phyloP scores from a whole-genome alignment of 176 grass and related monocot genomes.

The Cenchrus purpureus region DNA sequence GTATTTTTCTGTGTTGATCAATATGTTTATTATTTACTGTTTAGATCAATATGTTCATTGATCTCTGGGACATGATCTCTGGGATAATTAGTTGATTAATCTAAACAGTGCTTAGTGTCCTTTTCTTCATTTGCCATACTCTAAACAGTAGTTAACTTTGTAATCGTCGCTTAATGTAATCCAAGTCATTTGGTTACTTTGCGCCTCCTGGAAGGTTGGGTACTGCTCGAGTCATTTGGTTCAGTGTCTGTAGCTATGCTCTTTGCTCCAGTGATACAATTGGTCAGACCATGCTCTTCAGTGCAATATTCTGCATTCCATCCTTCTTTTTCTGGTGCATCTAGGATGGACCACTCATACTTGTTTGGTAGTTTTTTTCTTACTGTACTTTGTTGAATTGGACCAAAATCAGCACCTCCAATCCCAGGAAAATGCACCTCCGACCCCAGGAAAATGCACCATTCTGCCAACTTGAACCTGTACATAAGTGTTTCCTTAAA shows the following conservation, averaged over 20 bases:
- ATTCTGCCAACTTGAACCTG: constrained; percentile 78
- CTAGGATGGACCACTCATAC: constrained; percentile 94
- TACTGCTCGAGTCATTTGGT: constrained; percentile 57
- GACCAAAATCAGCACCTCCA: constrained; percentile 71
- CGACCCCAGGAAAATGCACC: constrained; percentile 56
- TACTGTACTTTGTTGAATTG: constrained; percentile 54
- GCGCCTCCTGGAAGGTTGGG: constrained; percentile 46
- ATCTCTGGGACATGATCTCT: too few species aligned
- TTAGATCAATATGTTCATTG: too few species aligned
- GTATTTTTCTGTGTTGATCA: too few species aligned
- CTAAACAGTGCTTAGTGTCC: too few species aligned
- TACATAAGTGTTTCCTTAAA: background rate
- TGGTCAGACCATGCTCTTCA: constrained; percentile 79
- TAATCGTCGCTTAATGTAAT: too few species aligned
- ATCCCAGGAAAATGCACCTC: constrained; percentile 82
- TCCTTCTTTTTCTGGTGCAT: constrained; percentile 92
- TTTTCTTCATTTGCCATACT: too few species aligned
- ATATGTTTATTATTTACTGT: too few species aligned
- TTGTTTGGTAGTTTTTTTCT: constrained; percentile 74
- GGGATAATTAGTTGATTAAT: too few species aligned
- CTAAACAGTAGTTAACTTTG: too few species aligned
- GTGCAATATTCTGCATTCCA: constrained; percentile 99
- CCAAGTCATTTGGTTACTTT: constrained; percentile 16
- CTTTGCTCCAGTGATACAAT: constrained; percentile 79
- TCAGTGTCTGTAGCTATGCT: constrained; percentile 37